Base-by-base conservation (phyloP, 1,284 basidiomycete species). In the Quambalaria eucalypti region DNA sequence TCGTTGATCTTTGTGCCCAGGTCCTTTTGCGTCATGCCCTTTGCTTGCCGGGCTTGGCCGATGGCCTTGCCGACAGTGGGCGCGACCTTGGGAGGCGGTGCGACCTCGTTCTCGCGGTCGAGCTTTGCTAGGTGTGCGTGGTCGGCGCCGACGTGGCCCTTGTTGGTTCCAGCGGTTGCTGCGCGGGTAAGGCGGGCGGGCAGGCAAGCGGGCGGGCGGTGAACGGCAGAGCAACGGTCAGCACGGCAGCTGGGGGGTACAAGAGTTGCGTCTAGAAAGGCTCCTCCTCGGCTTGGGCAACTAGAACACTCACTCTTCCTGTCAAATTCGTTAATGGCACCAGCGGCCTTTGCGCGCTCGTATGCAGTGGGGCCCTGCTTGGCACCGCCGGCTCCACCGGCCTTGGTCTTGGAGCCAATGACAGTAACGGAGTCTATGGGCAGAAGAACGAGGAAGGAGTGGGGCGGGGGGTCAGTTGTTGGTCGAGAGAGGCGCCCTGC, bases 1-100 rank as follows among this genome's bases (percentile, higher is more conserved):
- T 96, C 92, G 76, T 92, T 93, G 73, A 90, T 84, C 80, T 87
- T 88, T 76, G 87, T 87, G 5, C 90, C 95, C 26, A 97, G 80
- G 59, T 97, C 93, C 79, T 95, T 96, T 78, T 98, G 93, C 9
- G 89, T 84, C 30, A 91, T 71, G 61, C 85, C 81, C 70, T 85
- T 82, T 28, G 84, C 87, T 79, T 84, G 82, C 52, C 93, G 85
- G 26, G 85, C 88, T 25, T 83, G 81, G 71, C 87, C 85, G 68
- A 98, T 92, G 65, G 87, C 87, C 77, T 87, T 87, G 66, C 90
- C 90, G 56, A 92, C 88, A 36, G 81, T 81, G 29, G 85, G 81
- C 2, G 82, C 79, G 64, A 98, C 81, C 78, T 92, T 95, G 62
- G 87, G 76, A 44, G 93, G 95, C 7, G 95, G 91, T 8, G 91